Evolutionary conservation across 805 yeast genomes (phyloP).

Genomic region (Metschnikowia dekortorum): DNA sequence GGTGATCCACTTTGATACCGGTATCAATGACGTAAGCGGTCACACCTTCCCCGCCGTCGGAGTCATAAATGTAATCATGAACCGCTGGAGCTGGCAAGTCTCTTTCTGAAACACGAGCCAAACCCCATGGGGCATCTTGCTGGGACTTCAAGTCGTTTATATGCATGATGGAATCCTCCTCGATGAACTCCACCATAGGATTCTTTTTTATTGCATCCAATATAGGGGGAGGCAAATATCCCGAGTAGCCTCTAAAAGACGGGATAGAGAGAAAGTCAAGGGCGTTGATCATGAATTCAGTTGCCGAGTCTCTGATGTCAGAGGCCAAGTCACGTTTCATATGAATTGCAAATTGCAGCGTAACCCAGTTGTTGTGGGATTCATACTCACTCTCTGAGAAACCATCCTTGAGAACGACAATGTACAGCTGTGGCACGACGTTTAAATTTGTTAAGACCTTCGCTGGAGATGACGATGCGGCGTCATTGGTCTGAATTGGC

Average conservation of each 20-base stretch:
- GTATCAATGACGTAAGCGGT: slow-evolving; percentile 88
- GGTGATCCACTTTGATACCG: slow-evolving; percentile 73
- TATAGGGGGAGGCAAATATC: slow-evolving; percentile 18
- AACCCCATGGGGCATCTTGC: slow-evolving; percentile 93
- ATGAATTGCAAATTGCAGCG: slow-evolving; percentile 2
- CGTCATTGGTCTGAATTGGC: not conserved
- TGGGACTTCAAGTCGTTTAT: slow-evolving; percentile 54
- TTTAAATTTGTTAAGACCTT: not conserved
- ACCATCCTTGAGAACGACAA: slow-evolving; percentile 16
- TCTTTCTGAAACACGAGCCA: slow-evolving; percentile 84
- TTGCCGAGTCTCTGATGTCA: slow-evolving; percentile 11
- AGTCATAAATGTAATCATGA: slow-evolving; percentile 54
- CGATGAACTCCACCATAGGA: slow-evolving; percentile 20
- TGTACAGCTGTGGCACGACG: slow-evolving; percentile 12
- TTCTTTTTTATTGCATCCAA: slow-evolving; percentile 13
- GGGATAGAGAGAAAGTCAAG: slow-evolving; percentile 10
- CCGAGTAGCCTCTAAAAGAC: slow-evolving; percentile 19
- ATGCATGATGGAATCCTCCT: slow-evolving; percentile 21
- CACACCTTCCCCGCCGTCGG: slow-evolving; percentile 76
- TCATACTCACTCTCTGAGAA: slow-evolving; percentile 4
- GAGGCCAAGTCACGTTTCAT: slow-evolving; percentile 22
- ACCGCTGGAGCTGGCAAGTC: slow-evolving; percentile 36
- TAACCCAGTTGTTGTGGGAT: slow-evolving; percentile 14
- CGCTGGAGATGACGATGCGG: not conserved
- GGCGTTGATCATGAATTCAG: slow-evolving; percentile 3